Evolutionary conservation across 1,139 yeast species (phyloP).

Genomic region (Taiozyma sp.): DNA sequence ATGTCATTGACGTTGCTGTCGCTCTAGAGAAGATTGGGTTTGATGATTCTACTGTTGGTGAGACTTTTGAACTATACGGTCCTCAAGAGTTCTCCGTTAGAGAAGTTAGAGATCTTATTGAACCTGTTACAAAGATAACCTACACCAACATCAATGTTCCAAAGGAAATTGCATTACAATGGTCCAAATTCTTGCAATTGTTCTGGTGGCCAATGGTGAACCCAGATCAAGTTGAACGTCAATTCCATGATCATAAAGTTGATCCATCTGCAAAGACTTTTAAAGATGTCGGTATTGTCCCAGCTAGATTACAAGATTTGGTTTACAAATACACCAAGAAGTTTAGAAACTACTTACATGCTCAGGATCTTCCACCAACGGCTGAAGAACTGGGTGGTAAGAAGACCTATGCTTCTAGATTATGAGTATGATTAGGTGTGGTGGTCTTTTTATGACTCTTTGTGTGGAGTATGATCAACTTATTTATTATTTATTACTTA

Average conservation of each 20-base stretch:
- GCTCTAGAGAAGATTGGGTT: constrained; percentile 77
- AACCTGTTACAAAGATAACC: constrained; percentile 46
- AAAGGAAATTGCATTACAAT: constrained; percentile 40
- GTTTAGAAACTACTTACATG: constrained; percentile 23
- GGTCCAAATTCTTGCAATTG: constrained; percentile 49
- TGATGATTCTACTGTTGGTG: constrained; percentile 77
- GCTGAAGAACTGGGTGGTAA: constrained; percentile 13
- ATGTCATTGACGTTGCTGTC: constrained; percentile 72
- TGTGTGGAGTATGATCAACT: not conserved
- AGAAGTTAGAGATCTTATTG: constrained; percentile 69
- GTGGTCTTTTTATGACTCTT: too few species aligned
- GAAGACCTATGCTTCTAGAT: not conserved
- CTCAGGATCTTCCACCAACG: constrained; percentile 27
- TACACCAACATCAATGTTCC: constrained; percentile 47
- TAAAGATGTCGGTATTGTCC: constrained; percentile 68
- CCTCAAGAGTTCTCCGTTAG: constrained; percentile 58
- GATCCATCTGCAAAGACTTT: constrained; percentile 63
- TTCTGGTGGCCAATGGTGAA: constrained; percentile 68
- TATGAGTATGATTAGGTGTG: not conserved
- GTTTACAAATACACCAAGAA: constrained; percentile 48
- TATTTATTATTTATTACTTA: not conserved
- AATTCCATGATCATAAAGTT: constrained; percentile 60
- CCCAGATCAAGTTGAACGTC: constrained; percentile 77
- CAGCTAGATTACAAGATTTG: constrained; percentile 65
- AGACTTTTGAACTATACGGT: constrained; percentile 76